These are phyloP conservation scores for Alternaria conjuncta DNA, from an alignment of 2,329 filamentous ascomycete genomes.

Conservation along the genomic window DNA sequence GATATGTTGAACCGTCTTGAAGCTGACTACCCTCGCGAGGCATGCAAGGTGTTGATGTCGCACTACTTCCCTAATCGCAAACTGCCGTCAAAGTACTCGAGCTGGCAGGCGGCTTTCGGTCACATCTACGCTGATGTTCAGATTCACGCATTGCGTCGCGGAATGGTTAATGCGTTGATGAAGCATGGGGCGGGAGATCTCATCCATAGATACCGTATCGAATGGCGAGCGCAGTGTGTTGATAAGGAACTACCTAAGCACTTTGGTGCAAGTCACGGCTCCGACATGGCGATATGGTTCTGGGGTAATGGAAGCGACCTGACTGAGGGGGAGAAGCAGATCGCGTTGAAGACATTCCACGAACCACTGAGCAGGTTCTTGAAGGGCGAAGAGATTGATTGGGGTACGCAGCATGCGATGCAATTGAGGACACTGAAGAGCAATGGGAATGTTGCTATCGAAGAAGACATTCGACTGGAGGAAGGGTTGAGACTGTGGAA, in stretches of 20 bases:
- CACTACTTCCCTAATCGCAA: slow-evolving; percentile 52
- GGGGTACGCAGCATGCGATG: slow-evolving; percentile 46
- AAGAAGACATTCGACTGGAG: slow-evolving; percentile 56
- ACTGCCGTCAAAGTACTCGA: slow-evolving; percentile 49
- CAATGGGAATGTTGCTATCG: slow-evolving; percentile 56
- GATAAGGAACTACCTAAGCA: slow-evolving; percentile 51
- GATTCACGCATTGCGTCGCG: slow-evolving; percentile 60
- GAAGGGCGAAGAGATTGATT: slow-evolving; percentile 48
- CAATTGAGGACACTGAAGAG: slow-evolving; percentile 54
- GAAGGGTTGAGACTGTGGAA: slow-evolving; percentile 59
- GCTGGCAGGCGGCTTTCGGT: slow-evolving; percentile 62
- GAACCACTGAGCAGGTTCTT: slow-evolving; percentile 50
- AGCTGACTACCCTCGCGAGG: slow-evolving; percentile 59
- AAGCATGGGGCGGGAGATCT: slow-evolving; percentile 53
- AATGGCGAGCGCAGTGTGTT: slow-evolving; percentile 59
- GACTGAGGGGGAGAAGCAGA: slow-evolving; percentile 52
- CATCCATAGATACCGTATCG: slow-evolving; percentile 61
- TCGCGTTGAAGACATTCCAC: slow-evolving; percentile 49
- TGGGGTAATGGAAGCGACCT: slow-evolving; percentile 58
- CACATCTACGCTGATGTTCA: slow-evolving; percentile 64
- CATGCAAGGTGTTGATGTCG: slow-evolving; percentile 53
- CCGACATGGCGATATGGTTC: slow-evolving; percentile 63
- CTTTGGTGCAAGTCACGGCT: slow-evolving; percentile 63
- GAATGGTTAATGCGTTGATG: slow-evolving; percentile 56
- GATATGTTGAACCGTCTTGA: slow-evolving; percentile 55